Evolutionary conservation across 192 early-diverging fungal species (phyloP), one percentile per base, ranked within the genome.

Genomic region (Coemansia sp.): DNA sequence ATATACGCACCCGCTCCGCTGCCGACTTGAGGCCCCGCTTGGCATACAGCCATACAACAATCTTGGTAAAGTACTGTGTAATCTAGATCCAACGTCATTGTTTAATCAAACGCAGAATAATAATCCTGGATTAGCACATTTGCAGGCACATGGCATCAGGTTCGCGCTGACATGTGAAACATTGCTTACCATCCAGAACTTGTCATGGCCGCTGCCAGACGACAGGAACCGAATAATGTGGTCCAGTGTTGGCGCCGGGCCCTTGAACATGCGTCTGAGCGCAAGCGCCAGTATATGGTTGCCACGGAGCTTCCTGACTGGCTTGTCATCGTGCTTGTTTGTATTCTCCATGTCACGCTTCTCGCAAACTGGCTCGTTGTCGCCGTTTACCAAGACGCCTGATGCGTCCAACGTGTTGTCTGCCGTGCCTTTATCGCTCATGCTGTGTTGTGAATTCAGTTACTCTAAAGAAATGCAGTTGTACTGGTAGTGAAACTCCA

Each of bases 61-160:
- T 86, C 82, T 96, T 97, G 51, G 93, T 92, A 72, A 86, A 86
- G 75, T 97, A 98, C 84, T 95, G 92, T 41, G 94, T 80, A 39
- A 93, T 83, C 94, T 95, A 86, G 9, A 39, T n/a, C 57, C 16
- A 21, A 4, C 10, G n/a, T 23, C 47, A 7, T 19, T 19, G 45
- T 38, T 38, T n/a, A 43, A 43, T 43, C 41, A 43, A n/a, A 43
- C 3, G 12, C 12, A n/a, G 10, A 43, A 9, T 31, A 43, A 43
- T 43, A 43, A n/a, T 11, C 1, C 41, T 23, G 12, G 3, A 16
- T 47, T 19, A 22, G 58, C 29, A 53, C n/a, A 10, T 21, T 25
- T 11, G 12, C 3, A 9, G 41, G 41, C 41, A 43, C 41, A n/a
- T n/a, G 16, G 12, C 12, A 16, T 3, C 12, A 43, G 16, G 41